Percentiles rank a stretch among this genome's conserved stretches.
phyloP scores from a whole-genome alignment of 1,284 basidiomycete species.

The Microbotryum scabiosae region DNA sequence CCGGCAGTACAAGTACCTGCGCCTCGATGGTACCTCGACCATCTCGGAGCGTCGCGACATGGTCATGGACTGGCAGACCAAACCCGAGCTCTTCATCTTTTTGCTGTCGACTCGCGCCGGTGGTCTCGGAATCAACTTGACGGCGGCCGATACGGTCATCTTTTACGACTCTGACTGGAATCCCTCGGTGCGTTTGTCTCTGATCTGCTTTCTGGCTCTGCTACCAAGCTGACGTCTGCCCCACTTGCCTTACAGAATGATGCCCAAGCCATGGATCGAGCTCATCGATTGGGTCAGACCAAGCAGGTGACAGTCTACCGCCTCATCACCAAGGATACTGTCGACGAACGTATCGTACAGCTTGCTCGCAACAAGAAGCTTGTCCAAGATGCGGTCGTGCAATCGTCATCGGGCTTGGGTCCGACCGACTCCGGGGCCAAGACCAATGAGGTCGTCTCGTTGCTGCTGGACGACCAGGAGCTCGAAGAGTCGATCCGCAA shows the following conservation, averaged over 20 bases:
- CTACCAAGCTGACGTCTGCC: background rate
- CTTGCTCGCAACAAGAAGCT: slow-evolving; percentile 55
- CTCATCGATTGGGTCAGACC: slow-evolving; percentile 96
- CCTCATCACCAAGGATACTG: slow-evolving; percentile 90
- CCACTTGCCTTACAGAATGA: slow-evolving; percentile 53
- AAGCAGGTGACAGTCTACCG: slow-evolving; percentile 98
- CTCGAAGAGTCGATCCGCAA: slow-evolving; percentile 30
- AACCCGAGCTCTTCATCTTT: slow-evolving; percentile 91
- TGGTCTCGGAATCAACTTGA: slow-evolving; percentile 95
- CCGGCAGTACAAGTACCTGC: slow-evolving; percentile 94
- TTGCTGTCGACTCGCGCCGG: slow-evolving; percentile 93
- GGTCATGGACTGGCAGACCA: slow-evolving; percentile 99
- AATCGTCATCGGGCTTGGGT: slow-evolving; percentile 56
- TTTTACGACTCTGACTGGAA: slow-evolving; percentile 99
- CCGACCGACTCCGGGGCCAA: slow-evolving; percentile 54
- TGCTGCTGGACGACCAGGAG: slow-evolving; percentile 88
- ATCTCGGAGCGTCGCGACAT: slow-evolving; percentile 95
- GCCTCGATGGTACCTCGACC: slow-evolving; percentile 90
- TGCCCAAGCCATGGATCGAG: slow-evolving; percentile 98
- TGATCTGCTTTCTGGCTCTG: background rate
- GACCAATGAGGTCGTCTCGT: slow-evolving; percentile 92
- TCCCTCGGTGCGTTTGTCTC: slow-evolving; percentile 51
- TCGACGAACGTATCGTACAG: slow-evolving; percentile 96
- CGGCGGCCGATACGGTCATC: slow-evolving; percentile 93
- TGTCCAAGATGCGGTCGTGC: slow-evolving; percentile 98